These are phyloP conservation scores for Irpex sp. DNA, from an alignment of 1,284 basidiomycete genomes.

Conservation along the genomic window DNA sequence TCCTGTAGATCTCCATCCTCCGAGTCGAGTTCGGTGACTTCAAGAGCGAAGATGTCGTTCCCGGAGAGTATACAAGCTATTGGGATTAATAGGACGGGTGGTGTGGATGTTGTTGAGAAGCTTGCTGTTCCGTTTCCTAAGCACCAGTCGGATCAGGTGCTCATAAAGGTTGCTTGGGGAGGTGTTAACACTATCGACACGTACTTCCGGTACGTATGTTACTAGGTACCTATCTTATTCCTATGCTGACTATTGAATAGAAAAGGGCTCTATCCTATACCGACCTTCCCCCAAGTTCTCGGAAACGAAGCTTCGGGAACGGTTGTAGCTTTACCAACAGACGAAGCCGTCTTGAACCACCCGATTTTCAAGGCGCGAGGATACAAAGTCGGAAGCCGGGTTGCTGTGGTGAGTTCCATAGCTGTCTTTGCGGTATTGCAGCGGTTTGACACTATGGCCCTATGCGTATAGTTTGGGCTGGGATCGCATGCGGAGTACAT, in stretches of 20 bases:
- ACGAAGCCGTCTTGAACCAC: constrained; percentile 29
- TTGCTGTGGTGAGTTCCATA: constrained; percentile 41
- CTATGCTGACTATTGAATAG: constrained; percentile 11
- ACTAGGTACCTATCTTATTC: too few species aligned
- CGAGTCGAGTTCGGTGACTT: constrained; percentile 5
- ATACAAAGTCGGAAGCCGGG: constrained; percentile 42
- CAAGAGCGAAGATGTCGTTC: constrained; percentile 39
- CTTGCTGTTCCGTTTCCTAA: constrained; percentile 57
- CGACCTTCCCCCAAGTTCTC: constrained; percentile 50
- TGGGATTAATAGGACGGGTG: constrained; percentile 62
- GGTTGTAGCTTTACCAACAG: constrained; percentile 49
- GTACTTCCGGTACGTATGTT: constrained; percentile 51
- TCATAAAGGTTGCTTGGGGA: constrained; percentile 74
- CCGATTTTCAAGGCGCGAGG: constrained; percentile 33
- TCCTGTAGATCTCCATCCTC: constrained; percentile 4
- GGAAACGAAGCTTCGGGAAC: constrained; percentile 61
- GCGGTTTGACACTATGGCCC: background rate
- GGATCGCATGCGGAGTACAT: constrained; percentile 77
- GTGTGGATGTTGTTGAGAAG: constrained; percentile 77
- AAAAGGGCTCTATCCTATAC: constrained; percentile 33
- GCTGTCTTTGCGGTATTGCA: background rate
- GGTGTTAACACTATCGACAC: constrained; percentile 93
- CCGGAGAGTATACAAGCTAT: constrained; percentile 58
- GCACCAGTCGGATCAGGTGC: constrained; percentile 61
- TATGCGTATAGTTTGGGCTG: constrained; percentile 15